These are phyloP conservation scores for Podaxis carcinomalis DNA, from an alignment of 768 basidiomycete species.

Conservation along the genomic window DNA sequence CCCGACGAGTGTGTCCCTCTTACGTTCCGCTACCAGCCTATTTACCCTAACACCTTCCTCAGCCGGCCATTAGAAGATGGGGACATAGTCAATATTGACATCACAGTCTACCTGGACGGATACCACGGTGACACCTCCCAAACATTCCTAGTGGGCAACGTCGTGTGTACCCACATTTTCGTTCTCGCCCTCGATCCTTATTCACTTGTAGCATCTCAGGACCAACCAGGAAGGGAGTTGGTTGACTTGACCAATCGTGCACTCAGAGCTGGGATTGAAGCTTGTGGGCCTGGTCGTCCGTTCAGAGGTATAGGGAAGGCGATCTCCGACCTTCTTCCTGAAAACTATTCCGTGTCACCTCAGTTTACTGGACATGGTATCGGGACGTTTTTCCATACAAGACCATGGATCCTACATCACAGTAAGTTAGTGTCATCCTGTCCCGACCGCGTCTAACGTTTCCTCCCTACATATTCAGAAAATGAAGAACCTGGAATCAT, in stretches of 20 bases:
- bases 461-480: constrained; percentile 33
- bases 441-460: neutral
- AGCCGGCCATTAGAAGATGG: constrained; percentile 79
- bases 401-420: constrained; percentile 81
- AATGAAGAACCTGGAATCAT: constrained; percentile 83
- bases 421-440: constrained; percentile 35
- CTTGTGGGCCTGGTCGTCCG: constrained; percentile 68
- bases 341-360: constrained; percentile 56
- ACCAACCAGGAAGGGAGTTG: constrained; percentile 63
- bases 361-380: constrained; percentile 88
- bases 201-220: constrained; percentile 37
- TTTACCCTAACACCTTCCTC: neutral
- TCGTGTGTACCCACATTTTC: constrained; percentile 38
- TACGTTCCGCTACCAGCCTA: no score
- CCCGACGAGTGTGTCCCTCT: constrained; percentile 69
- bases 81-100: constrained; percentile 86
- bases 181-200: neutral
- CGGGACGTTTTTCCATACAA: constrained; percentile 71
- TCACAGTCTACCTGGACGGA: constrained; percentile 79
- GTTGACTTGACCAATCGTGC: constrained; percentile 60
- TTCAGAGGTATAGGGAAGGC: constrained; percentile 70
- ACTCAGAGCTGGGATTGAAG: constrained; percentile 63
- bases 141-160: constrained; percentile 78
- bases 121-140: constrained; percentile 89
- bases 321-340: constrained; percentile 50